These are phyloP conservation scores for Aureobasidium subglaciale DNA, from an alignment of 2,329 filamentous ascomycete species.

Conservation along the genomic window DNA sequence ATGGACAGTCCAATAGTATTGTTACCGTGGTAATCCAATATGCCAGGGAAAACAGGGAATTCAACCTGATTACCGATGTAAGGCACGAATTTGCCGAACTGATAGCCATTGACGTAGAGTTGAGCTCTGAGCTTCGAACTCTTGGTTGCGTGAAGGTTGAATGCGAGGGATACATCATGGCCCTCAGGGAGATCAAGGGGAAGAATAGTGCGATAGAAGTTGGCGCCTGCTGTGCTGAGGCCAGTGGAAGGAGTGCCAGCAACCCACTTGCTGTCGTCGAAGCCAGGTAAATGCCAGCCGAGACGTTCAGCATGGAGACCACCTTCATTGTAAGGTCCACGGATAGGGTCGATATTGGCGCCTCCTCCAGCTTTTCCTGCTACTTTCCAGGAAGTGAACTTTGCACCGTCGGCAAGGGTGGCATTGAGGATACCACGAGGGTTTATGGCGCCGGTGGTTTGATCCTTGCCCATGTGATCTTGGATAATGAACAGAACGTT, in stretches of 20 bases:
- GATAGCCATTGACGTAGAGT: conserved; percentile 58
- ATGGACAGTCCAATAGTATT: conserved; percentile 54
- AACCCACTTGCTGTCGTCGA: conserved; percentile 33
- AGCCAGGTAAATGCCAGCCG: conserved; percentile 53
- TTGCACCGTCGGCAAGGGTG: conserved; percentile 39
- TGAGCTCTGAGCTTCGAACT: conserved; percentile 47
- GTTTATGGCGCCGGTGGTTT: conserved; percentile 42
- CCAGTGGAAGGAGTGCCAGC: conserved; percentile 33
- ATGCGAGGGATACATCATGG: conserved; percentile 51
- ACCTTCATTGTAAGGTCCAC: conserved; percentile 52
- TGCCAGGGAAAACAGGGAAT: conserved; percentile 55
- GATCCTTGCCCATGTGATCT: conserved; percentile 55
- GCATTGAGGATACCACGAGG: conserved; percentile 48
- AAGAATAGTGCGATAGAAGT: conserved; percentile 49
- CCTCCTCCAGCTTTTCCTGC: conserved; percentile 51
- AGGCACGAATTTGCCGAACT: conserved; percentile 52
- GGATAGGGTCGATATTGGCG: conserved; percentile 47
- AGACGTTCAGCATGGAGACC: conserved; percentile 52
- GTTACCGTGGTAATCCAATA: conserved; percentile 51
- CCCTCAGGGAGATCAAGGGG: conserved; percentile 45
- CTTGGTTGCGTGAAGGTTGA: conserved; percentile 43
- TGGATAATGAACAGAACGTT: conserved; percentile 50
- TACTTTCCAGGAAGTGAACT: conserved; percentile 51
- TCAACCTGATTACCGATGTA: conserved; percentile 54
- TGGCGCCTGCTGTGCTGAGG: conserved; percentile 43